A percentile compares a stretch with the other conserved stretches of the same genome.
Evolutionary conservation across 495 filamentous ascomycete species (phyloP).

Genomic region (Lasiosphaeria ovina): DNA sequence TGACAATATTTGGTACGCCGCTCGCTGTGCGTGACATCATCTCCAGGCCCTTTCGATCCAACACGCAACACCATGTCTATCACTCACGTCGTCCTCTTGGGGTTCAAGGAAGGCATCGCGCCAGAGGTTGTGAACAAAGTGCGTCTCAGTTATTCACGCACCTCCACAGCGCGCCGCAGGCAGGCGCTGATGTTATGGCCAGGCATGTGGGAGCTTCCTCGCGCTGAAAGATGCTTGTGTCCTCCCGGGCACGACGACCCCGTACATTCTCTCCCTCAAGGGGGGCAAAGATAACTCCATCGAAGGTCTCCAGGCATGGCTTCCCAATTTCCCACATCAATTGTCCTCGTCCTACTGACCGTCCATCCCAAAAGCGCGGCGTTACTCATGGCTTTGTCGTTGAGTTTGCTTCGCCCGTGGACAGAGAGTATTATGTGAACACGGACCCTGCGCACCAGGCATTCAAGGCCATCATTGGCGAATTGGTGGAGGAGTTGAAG

Average conservation of each 20-base stretch:
- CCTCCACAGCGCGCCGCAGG: background rate
- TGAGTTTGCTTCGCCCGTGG: background rate
- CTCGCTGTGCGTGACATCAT: too few relatives aligned
- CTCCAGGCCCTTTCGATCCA: background rate
- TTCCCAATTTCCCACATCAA: background rate
- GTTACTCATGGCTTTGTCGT: background rate
- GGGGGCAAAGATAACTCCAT: background rate
- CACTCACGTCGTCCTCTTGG: background rate
- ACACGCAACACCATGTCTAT: background rate
- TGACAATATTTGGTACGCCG: too few relatives aligned
- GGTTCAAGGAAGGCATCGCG: background rate
- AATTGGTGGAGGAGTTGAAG: background rate
- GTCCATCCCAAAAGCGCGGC: background rate
- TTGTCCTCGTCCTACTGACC: background rate
- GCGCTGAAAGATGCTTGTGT: background rate
- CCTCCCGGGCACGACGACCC: background rate
- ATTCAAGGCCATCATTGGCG: background rate
- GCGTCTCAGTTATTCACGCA: background rate
- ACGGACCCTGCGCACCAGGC: background rate
- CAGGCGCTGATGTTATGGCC: background rate
- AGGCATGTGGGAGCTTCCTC: background rate
- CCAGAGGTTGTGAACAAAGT: background rate
- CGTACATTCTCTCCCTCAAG: background rate
- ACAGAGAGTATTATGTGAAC: background rate
- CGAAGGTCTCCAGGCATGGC: background rate